These are phyloP conservation scores for Yamadazyma kanchanaburiensis DNA, from an alignment of 1,139 yeast species.

Conservation along the genomic window DNA sequence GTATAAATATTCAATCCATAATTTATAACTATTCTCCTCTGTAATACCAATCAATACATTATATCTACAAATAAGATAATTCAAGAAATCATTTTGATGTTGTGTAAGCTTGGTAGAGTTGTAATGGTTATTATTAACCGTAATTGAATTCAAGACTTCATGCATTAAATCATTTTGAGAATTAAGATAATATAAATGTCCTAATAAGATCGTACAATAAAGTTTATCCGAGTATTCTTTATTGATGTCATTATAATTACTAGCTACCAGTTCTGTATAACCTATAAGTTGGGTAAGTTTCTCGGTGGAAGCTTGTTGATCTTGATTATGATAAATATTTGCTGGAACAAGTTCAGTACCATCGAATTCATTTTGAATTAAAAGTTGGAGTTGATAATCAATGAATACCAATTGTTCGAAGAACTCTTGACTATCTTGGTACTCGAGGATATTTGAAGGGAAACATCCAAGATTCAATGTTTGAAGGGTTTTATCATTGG, in stretches of 20 bases:
- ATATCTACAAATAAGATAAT: constrained; percentile 35
- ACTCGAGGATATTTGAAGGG: constrained; percentile 32
- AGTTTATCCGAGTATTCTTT: constrained; percentile 30
- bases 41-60: constrained; percentile 30
- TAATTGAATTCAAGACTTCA: constrained; percentile 15
- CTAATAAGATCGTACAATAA: constrained; percentile 32
- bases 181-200: constrained; percentile 33
- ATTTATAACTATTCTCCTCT: not conserved
- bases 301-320: constrained; percentile 15
- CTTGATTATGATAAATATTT: constrained; percentile 13
- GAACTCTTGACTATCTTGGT: constrained; percentile 33
- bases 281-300: constrained; percentile 28
- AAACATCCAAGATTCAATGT: constrained; percentile 39
- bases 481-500: constrained; percentile 8
- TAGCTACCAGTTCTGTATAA: constrained; percentile 26
- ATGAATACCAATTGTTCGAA: constrained; percentile 36
- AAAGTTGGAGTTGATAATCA: constrained; percentile 38
- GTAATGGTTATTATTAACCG: constrained; percentile 13
- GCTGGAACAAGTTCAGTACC: constrained; percentile 26
- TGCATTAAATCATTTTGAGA: constrained; percentile 23
- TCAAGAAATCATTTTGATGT: constrained; percentile 23
- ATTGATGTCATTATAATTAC: constrained; percentile 23
- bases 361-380: constrained; percentile 30
- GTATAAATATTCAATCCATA: constrained; percentile 32
- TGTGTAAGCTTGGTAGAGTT: constrained; percentile 12